These are phyloP conservation scores for Saccharomyces jurei DNA, from an alignment of 805 yeast species.

Conservation along the genomic window DNA sequence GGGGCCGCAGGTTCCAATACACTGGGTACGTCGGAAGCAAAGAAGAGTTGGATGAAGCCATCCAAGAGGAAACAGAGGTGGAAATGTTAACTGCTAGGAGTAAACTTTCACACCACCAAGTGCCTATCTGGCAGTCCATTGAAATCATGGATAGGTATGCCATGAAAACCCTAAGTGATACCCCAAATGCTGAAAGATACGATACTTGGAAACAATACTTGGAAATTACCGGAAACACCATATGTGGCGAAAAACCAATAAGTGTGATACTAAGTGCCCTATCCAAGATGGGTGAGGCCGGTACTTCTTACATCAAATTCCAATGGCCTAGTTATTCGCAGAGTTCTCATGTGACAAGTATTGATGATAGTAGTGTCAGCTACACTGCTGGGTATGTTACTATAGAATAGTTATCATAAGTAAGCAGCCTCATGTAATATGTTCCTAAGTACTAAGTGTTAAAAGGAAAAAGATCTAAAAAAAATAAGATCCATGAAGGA, in stretches of 20 bases:
- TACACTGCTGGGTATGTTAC: conserved; percentile 72
- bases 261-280: conserved; percentile 51
- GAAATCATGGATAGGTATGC: conserved; percentile 65
- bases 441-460: background rate
- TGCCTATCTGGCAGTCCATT: conserved; percentile 64
- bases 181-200: conserved; percentile 47
- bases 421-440: background rate
- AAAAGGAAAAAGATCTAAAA: background rate
- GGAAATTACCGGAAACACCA: conserved; percentile 68
- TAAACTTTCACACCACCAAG: conserved; percentile 22
- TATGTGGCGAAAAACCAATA: conserved; percentile 87
- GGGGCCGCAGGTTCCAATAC: conserved; percentile 69
- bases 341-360: conserved; percentile 44
- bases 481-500: background rate
- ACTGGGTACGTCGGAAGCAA: conserved; percentile 38
- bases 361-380: conserved; percentile 74
- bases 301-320: conserved; percentile 30
- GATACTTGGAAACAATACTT: conserved; percentile 61
- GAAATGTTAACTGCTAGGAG: conserved; percentile 24
- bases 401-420: background rate
- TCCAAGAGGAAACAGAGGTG: conserved; percentile 30
- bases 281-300: conserved; percentile 10
- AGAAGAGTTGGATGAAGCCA: conserved; percentile 21
- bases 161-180: conserved; percentile 40
- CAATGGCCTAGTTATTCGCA: conserved; percentile 78